These are phyloP conservation scores for Polygonum aviculare DNA, from an alignment of 148 eudicot species.

Conservation along the genomic window DNA sequence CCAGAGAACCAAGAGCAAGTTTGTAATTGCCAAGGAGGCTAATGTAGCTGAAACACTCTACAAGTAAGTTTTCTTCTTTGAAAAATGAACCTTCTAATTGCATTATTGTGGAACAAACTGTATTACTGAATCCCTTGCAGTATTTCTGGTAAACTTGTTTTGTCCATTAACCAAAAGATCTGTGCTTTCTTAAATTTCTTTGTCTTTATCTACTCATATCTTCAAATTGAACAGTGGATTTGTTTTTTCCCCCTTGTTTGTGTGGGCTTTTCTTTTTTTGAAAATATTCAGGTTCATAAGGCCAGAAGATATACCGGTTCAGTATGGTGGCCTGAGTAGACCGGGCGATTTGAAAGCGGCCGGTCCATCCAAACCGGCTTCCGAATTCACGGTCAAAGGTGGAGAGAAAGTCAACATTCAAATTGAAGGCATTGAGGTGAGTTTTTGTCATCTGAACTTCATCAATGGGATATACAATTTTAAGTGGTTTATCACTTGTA, in stretches of 20 bases:
- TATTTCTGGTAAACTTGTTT: background rate
- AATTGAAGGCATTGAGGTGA: conserved; percentile 96
- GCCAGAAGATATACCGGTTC: conserved; percentile 90
- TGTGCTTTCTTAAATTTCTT: background rate
- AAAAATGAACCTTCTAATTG: conserved; percentile 32
- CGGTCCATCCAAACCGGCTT: conserved; percentile 89
- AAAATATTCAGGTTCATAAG: conserved; percentile 49
- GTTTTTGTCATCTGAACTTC: background rate
- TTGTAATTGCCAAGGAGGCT: conserved; percentile 80
- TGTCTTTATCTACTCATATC: background rate
- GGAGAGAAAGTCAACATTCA: conserved; percentile 93
- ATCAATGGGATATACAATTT: background rate
- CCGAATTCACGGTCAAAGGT: conserved; percentile 85
- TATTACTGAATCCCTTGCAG: no score
- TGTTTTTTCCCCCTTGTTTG: background rate
- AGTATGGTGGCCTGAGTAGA: conserved; percentile 85
- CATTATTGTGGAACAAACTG: no score
- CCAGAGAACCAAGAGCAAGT: conserved; percentile 91
- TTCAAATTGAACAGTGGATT: background rate
- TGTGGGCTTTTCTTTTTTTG: background rate
- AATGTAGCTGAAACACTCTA: conserved; percentile 78
- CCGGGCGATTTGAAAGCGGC: conserved; percentile 46
- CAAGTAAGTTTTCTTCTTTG: conserved; percentile 43
- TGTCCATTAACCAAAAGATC: background rate
- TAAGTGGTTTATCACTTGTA: background rate